A percentile compares a stretch with the other conserved stretches of the same genome.
Conservation (phyloP, 192 early-diverging fungal genomes). For the Dimargaris verticillata region DNA sequence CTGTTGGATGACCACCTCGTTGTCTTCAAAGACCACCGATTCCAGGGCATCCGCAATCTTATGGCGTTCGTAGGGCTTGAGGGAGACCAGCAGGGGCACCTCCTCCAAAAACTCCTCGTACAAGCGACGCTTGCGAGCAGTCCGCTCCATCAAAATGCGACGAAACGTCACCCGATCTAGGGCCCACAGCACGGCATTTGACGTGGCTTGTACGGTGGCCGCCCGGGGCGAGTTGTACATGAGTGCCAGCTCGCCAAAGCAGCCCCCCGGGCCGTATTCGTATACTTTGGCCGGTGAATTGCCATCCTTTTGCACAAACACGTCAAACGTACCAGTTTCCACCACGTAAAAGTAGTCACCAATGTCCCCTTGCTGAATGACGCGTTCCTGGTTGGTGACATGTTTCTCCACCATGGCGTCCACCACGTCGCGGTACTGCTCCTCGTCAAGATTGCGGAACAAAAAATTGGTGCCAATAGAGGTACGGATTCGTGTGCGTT, state of each 20-base stretch:
- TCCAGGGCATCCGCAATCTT: constrained; percentile 98
- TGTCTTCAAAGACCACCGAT: constrained; percentile 71
- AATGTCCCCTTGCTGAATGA: constrained; percentile 88
- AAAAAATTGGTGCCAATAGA: constrained; percentile 84
- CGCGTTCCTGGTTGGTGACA: constrained; percentile 42
- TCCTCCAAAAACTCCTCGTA: constrained; percentile 95
- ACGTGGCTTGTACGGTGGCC: constrained; percentile 80
- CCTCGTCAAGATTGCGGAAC: constrained; percentile 88
- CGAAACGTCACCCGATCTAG: constrained; percentile 95
- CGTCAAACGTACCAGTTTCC: constrained; percentile 84
- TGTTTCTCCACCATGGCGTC: constrained; percentile 91
- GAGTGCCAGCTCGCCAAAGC: constrained; percentile 95
- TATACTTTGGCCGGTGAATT: constrained; percentile 53
- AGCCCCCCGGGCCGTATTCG: constrained; percentile 65
- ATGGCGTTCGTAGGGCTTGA: constrained; percentile 93
- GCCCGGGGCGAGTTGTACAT: constrained; percentile 99
- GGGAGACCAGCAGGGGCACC: constrained; percentile 65
- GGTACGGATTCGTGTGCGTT: constrained; percentile 60
- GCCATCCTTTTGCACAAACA: constrained; percentile 60
- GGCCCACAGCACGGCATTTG: constrained; percentile 81
- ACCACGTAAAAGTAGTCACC: constrained; percentile 98
- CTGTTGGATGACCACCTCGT: constrained; percentile 71
- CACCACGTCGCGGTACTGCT: constrained; percentile 84
- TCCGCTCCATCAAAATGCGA: constrained; percentile 94
- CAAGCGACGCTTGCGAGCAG: constrained; percentile 81